Evolutionary conservation across 441 rosid genomes (phyloP), one percentile per base, ranked within the genome.

Genomic region (Raphanus hybrid): DNA sequence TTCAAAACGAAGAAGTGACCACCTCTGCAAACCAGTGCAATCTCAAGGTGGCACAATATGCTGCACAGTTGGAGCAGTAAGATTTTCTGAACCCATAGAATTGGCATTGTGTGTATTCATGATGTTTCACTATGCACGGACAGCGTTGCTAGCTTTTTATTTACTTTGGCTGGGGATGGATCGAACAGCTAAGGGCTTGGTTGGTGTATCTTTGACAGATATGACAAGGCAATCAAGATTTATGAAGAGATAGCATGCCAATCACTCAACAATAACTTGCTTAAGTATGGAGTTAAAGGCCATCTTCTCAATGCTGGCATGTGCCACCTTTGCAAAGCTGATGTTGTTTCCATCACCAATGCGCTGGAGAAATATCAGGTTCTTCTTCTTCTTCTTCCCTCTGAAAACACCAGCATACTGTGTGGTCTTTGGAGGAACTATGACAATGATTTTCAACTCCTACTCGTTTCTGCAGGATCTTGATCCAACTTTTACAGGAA

Each of bases 1-100:
- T 92, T 81, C 92, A 88, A 81, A 90, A 86, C 78, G 99, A 96
- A 85, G 98, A 96, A 77, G 92, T 89, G 58, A 89, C 89, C 52
- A 85, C 98, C 76, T 83, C 98, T 85, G 99, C 99, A 71, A 96
- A 96, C 81, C 98, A 96, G 82, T 93, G 99, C 92, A 96, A 84
- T 84, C 97, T 85, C 75, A 96, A 96, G 87, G 98, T 96, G 76
- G 98, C 98, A 26, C 94, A 94, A 74, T 93, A 85, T 82, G 92
- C 98, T 77, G 92, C 95, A 63, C 92, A 91, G 80, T 75, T 93
- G 77, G 97, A 87, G 81, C 91, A 86, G 97, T 96, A 89, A 86
- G 84, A 74, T 55, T 35, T 18, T 50, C 14, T 73, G 14, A 32
- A 32, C 35, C 35, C 35, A 32, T 32, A 32, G 5, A 32, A 32